Evolutionary conservation across 2,329 filamentous ascomycete species (phyloP), one percentile per base, ranked within the genome.

Genomic region (Fusarium avenaceum): DNA sequence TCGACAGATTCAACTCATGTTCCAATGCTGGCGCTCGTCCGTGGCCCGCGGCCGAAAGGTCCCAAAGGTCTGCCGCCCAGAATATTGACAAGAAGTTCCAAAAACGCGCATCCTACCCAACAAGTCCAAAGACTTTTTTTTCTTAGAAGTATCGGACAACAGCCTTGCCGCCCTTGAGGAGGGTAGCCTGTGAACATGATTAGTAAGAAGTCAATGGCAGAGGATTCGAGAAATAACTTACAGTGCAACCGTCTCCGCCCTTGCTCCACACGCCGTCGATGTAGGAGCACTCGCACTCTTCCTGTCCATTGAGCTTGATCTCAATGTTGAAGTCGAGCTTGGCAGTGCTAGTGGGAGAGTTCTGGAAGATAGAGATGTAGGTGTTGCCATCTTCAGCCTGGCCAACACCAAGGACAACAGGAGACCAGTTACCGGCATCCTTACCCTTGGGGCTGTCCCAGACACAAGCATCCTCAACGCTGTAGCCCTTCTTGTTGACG

Each of bases 291-390:
- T 79, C 73, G 48, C 74, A 76, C 69, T 76, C 81, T 56, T 83
- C 79, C 65, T 92, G 90, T 56, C 93, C 94, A 43, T 76, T 82
- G 35, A 38, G 35, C 17, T 10, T n/a, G 71, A 97, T 91, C 74
- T 90, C 87, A 76, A 97, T 88, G 76, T 91, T 91, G 83, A 92
- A 97, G 79, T 94, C 85, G 39, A 97, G 89, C 65, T 83, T 80
- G 38, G 88, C 89, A 19, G 80, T 77, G 72, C 88, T 93, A 57
- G 92, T 96, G 7, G 94, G 93, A 64, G 81, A 76, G 84, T 98
- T 97, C 77, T 90, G 89, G 86, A 95, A 93, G 79, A 97, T 88
- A 49, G 92, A 93, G 63, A 97, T 82, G 84, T 88, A 98, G 42
- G 91, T 96, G 66, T 80, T 82, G 76, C 91, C 89, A 73, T 85